These are phyloP conservation scores for Dissophora ornata DNA, from an alignment of 192 early-diverging fungal genomes.

Conservation along the genomic window DNA sequence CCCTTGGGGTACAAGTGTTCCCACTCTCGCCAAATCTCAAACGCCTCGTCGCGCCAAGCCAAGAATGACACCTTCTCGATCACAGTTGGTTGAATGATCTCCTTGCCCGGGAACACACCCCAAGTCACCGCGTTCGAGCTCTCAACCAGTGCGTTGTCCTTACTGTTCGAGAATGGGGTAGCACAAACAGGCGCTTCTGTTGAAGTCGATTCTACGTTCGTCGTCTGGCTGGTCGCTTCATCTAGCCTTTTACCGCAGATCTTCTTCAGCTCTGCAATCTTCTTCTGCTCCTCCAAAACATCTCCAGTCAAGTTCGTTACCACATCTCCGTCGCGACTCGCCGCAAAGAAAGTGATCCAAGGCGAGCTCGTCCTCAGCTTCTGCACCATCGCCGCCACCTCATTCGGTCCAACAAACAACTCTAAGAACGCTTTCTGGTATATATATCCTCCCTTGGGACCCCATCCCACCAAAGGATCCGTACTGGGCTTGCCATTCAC, in stretches of 20 bases:
- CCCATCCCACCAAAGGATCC: constrained; percentile 83
- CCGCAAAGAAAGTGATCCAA: constrained; percentile 90
- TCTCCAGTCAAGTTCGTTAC: constrained; percentile 35
- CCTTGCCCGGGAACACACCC: constrained; percentile 92
- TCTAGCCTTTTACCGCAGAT: constrained; percentile 61
- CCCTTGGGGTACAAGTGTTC: constrained; percentile 68
- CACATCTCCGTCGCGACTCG: constrained; percentile 72
- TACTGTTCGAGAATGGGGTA: constrained; percentile 61
- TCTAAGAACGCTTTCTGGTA: constrained; percentile 92
- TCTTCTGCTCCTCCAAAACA: constrained; percentile 39
- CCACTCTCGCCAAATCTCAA: constrained; percentile 86
- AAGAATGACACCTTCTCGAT: constrained; percentile 80
- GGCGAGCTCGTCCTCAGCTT: constrained; percentile 66
- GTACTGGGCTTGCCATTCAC: constrained; percentile 77
- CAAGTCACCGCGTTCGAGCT: constrained; percentile 86
- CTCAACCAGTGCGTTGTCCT: constrained; percentile 61
- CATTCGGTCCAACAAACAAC: constrained; percentile 76
- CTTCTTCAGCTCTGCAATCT: constrained; percentile 60
- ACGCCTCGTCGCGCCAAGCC: constrained; percentile 90
- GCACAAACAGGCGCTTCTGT: constrained; percentile 55
- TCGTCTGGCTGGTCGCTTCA: constrained; percentile 64
- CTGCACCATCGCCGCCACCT: constrained; percentile 63
- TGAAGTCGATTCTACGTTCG: background rate
- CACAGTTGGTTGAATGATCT: constrained; percentile 88
- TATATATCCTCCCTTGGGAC: constrained; percentile 83